These are phyloP conservation scores for Saturnispora dispora DNA, from an alignment of 805 yeast genomes.

Conservation along the genomic window DNA sequence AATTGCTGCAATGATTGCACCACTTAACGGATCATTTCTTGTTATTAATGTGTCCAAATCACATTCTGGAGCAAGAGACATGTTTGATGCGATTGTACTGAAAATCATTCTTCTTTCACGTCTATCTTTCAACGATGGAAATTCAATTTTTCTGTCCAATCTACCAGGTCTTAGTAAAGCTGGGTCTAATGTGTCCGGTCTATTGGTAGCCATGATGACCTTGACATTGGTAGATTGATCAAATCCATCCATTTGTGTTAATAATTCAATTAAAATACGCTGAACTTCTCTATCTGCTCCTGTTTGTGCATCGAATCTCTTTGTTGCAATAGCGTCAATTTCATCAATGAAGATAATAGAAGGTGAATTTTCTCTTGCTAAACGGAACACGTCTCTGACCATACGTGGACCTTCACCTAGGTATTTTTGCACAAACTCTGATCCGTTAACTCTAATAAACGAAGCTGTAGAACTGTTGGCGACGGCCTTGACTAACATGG, in stretches of 20 bases:
- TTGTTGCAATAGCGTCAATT: constrained; percentile 97
- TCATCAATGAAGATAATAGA: constrained; percentile 96
- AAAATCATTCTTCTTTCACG: constrained; percentile 96
- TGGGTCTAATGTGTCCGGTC: constrained; percentile 99
- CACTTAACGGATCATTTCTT: constrained; percentile 94
- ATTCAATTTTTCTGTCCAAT: constrained; percentile 95
- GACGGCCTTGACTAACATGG: constrained; percentile 98
- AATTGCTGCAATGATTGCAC: constrained; percentile 96
- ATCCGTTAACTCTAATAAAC: constrained; percentile 93
- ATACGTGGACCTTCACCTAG: constrained; percentile 99
- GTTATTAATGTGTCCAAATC: constrained; percentile 91
- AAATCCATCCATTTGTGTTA: constrained; percentile 99
- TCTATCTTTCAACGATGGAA: constrained; percentile 92
- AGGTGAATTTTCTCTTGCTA: constrained; percentile 96
- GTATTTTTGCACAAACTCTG: constrained; percentile 96
- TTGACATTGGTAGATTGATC: constrained; percentile 93
- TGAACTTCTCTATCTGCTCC: constrained; percentile 99
- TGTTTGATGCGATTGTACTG: constrained; percentile 90
- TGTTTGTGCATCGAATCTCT: constrained; percentile 98
- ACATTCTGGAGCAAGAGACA: constrained; percentile 97
- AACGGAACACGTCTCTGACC: constrained; percentile 96
- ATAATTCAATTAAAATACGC: constrained; percentile 87
- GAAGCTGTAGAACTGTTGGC: constrained; percentile 95
- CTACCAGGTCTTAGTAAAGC: constrained; percentile 98
- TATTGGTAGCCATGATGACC: constrained; percentile 98